Evolutionary conservation across 78 protist genomes (phyloP).

Genomic region (Chrysochromulina parva): DNA sequence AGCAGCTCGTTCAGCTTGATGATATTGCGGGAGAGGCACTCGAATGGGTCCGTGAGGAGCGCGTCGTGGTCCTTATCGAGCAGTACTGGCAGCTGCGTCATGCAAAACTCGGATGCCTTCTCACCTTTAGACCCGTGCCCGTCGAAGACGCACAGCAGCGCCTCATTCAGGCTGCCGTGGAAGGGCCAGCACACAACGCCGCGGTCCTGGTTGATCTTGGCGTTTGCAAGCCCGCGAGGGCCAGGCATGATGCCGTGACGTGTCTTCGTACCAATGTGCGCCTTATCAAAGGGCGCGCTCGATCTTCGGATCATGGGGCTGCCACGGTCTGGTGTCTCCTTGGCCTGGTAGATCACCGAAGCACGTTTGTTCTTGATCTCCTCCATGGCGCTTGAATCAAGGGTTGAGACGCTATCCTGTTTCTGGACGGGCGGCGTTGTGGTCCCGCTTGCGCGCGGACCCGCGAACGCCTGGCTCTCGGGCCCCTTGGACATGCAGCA

Average conservation of each 20-base stretch:
- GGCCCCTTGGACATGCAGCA: too few species aligned
- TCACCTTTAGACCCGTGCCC: neutral
- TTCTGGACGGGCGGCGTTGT: too few species aligned
- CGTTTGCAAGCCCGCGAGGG: neutral
- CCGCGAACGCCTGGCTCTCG: too few species aligned
- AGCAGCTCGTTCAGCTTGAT: neutral
- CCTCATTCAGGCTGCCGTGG: neutral
- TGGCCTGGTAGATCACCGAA: too few species aligned
- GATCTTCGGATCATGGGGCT: too few species aligned
- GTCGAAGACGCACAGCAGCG: neutral
- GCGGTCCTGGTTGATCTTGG: slow-evolving; percentile 2
- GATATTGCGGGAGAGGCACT: neutral
- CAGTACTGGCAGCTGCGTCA: neutral
- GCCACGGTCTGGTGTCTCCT: too few species aligned
- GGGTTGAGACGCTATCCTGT: too few species aligned
- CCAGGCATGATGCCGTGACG: neutral
- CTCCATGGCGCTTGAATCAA: too few species aligned
- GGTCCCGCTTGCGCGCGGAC: too few species aligned
- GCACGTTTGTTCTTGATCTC: too few species aligned
- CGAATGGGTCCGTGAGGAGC: neutral
- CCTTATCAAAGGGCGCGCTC: too few species aligned
- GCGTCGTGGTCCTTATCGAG: neutral
- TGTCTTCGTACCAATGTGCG: neutral
- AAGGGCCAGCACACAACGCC: neutral
- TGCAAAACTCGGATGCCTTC: neutral